phyloP scores from a whole-genome alignment of 139 green algal species.

The Volvox africanus region DNA sequence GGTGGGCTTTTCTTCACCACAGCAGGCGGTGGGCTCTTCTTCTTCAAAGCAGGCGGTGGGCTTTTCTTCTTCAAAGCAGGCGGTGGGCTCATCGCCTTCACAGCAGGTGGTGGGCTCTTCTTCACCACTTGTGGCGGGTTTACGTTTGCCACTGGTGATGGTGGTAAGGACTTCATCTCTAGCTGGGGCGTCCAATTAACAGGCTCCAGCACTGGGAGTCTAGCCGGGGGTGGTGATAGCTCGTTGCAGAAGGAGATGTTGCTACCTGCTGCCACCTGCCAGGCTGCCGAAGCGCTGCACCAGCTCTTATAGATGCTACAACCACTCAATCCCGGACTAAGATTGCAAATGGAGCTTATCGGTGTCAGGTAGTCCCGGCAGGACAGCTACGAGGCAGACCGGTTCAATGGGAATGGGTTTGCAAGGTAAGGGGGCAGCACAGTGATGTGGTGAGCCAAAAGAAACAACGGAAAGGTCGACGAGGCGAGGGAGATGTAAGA shows the following conservation, averaged over 20 bases:
- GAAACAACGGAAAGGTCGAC: neutral
- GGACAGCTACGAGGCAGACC: neutral
- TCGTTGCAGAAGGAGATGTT: neutral
- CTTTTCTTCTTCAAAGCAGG: too few relatives aligned
- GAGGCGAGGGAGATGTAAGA: too few relatives aligned
- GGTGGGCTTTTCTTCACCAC: too few relatives aligned
- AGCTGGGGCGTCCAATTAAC: too few relatives aligned
- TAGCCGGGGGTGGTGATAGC: neutral
- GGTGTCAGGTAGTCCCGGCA: slow-evolving; percentile 51
- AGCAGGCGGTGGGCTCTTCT: too few relatives aligned
- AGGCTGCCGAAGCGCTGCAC: slow-evolving; percentile 24
- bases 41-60: too few relatives aligned
- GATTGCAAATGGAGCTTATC: slow-evolving; percentile 41
- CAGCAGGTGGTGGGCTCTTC: too few relatives aligned
- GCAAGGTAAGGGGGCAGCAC: neutral
- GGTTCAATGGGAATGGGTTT: neutral
- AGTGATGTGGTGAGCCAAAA: neutral
- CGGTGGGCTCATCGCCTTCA: too few relatives aligned
- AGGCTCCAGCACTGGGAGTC: too few relatives aligned
- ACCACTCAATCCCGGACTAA: slow-evolving; percentile 43
- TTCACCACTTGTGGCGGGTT: too few relatives aligned
- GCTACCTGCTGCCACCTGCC: neutral
- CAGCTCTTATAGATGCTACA: slow-evolving; percentile 39
- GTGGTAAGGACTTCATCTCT: too few relatives aligned
- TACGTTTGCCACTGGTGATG: too few relatives aligned